Percentiles rank a stretch among this genome's conserved stretches.
Evolutionary conservation across 805 yeast genomes (phyloP).

Genomic region (Yamadazyma sp.): DNA sequence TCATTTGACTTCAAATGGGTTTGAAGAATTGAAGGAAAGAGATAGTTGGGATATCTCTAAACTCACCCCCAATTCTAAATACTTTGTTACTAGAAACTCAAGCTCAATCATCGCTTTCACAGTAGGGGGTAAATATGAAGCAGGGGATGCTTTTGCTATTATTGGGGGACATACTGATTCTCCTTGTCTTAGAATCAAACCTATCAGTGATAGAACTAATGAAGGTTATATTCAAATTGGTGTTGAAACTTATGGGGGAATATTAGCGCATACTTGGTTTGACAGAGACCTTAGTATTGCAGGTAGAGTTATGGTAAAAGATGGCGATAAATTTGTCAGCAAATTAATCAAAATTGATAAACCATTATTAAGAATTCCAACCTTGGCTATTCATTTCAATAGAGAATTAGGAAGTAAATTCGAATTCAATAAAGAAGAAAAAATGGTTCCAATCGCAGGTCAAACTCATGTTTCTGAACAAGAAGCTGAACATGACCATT

Average conservation of each 20-base stretch:
- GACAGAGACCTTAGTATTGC: conserved; percentile 91
- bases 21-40: conserved; percentile 69
- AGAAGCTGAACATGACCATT: conserved; percentile 14
- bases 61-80: conserved; percentile 57
- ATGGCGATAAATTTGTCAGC: conserved; percentile 51
- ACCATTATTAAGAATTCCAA: conserved; percentile 88
- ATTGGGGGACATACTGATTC: conserved; percentile 97
- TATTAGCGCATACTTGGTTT: conserved; percentile 96
- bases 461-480: conserved; percentile 18
- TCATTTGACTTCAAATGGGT: conserved; percentile 61
- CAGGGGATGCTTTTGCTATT: conserved; percentile 81
- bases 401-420: conserved; percentile 74
- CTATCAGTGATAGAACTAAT: conserved; percentile 63
- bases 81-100: conserved; percentile 85
- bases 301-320: conserved; percentile 67
- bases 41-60: conserved; percentile 56
- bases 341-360: conserved; percentile 74
- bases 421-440: conserved; percentile 86
- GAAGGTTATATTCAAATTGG: conserved; percentile 89
- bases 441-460: conserved; percentile 84
- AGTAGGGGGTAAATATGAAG: conserved; percentile 67
- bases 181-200: conserved; percentile 86
- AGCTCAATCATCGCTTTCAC: conserved; percentile 87
- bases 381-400: conserved; percentile 88
- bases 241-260: conserved; percentile 94